Conservation (phyloP, 352 stramenopile species). For the Thalassiosira hispida region DNA sequence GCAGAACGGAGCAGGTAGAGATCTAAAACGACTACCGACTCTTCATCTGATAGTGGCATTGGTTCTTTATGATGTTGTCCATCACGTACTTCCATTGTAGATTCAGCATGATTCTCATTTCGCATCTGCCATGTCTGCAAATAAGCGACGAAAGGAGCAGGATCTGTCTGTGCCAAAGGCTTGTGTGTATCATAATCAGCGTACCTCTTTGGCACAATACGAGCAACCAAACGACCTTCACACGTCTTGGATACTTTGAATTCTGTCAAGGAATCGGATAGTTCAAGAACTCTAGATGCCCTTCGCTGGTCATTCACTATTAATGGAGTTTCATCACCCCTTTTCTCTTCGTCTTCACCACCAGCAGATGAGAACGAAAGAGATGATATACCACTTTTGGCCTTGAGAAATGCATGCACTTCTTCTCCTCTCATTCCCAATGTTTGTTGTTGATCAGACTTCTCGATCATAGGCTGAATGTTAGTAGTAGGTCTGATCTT, state of each 20-base stretch:
- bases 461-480: not conserved
- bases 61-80: not conserved
- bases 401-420: slow-evolving; percentile 18
- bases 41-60: not conserved
- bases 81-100: not conserved
- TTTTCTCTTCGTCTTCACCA: slow-evolving; percentile 12
- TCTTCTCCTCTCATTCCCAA: slow-evolving; percentile 18
- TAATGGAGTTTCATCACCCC: not conserved
- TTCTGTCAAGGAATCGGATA: not conserved
- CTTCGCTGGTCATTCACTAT: not conserved
- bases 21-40: slow-evolving; percentile 27
- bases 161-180: slow-evolving; percentile 20
- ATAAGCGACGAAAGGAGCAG: slow-evolving; percentile 12
- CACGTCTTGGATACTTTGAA: not conserved
- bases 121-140: not conserved
- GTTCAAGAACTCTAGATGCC: not conserved
- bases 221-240: slow-evolving; percentile 33
- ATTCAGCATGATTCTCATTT: not conserved
- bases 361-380: slow-evolving; percentile 20
- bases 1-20: slow-evolving; percentile 24
- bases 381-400: slow-evolving; percentile 34
- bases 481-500: not conserved
- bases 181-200: slow-evolving; percentile 36
- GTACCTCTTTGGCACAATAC: slow-evolving; percentile 19
- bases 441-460: not conserved